phyloP scores from a whole-genome alignment of 2,329 filamentous ascomycete species.

The Xylariaceae sp. region DNA sequence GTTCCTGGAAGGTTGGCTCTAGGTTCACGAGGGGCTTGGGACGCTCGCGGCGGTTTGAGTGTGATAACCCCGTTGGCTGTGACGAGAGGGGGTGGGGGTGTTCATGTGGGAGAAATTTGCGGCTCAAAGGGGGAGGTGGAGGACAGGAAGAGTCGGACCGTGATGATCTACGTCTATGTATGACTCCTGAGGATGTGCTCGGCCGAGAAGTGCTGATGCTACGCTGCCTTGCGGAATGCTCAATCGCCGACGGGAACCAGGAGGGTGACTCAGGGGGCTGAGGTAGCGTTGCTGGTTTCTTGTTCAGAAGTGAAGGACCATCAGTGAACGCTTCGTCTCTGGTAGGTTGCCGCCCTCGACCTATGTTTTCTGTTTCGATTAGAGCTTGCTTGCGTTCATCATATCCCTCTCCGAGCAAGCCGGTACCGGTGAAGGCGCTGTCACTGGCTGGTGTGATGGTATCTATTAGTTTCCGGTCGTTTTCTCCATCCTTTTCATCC shows the following conservation, averaged over 20 bases:
- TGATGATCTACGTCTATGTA: slow-evolving; percentile 26
- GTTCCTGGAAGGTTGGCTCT: slow-evolving; percentile 31
- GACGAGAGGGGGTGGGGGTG: slow-evolving; percentile 28
- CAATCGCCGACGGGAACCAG: slow-evolving; percentile 45
- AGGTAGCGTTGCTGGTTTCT: slow-evolving; percentile 34
- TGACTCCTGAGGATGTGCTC: slow-evolving; percentile 25
- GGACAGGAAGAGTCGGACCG: slow-evolving; percentile 22
- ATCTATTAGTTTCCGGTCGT: slow-evolving; percentile 33
- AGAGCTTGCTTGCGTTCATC: slow-evolving; percentile 49
- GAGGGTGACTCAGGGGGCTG: slow-evolving; percentile 29
- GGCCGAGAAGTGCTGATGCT: slow-evolving; percentile 20
- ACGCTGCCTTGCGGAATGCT: slow-evolving; percentile 35
- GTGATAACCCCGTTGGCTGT: slow-evolving; percentile 20
- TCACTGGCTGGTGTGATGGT: slow-evolving; percentile 35
- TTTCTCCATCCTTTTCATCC: slow-evolving; percentile 25
- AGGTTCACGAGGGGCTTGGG: slow-evolving; percentile 37
- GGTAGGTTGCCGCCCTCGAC: slow-evolving; percentile 30
- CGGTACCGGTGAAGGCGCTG: slow-evolving; percentile 52
- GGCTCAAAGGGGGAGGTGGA: slow-evolving; percentile 17
- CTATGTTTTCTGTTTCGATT: slow-evolving; percentile 33
- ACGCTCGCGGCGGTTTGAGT: slow-evolving; percentile 30
- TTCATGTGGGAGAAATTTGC: slow-evolving; percentile 9
- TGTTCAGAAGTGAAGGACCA: slow-evolving; percentile 60
- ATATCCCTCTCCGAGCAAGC: slow-evolving; percentile 55
- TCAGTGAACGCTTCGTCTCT: slow-evolving; percentile 53